phyloP scores from a whole-genome alignment of 164 flowering plant species.

The Cinnamomum micranthum region DNA sequence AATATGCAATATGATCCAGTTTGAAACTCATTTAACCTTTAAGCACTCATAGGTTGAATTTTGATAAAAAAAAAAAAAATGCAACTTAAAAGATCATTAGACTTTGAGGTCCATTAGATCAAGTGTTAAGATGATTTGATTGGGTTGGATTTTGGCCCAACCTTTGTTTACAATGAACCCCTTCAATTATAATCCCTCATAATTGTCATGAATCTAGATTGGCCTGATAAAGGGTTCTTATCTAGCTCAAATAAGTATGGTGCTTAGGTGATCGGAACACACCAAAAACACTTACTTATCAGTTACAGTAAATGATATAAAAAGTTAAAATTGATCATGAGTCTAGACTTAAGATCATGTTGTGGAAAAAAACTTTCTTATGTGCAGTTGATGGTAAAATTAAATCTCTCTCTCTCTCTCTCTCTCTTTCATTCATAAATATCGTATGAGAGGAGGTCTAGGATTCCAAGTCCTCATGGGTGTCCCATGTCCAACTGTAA shows the following conservation, averaged over 20 bases:
- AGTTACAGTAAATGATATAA: background rate
- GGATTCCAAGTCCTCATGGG: constrained; percentile 10
- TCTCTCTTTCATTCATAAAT: background rate
- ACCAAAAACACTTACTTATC: background rate
- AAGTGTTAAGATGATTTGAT: too few relatives aligned
- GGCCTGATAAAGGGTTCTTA: background rate
- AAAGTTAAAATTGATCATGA: background rate
- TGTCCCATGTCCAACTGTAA: background rate
- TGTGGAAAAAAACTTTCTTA: background rate
- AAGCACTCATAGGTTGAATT: too few relatives aligned
- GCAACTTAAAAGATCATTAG: too few relatives aligned
- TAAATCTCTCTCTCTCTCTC: background rate
- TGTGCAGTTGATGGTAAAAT: background rate
- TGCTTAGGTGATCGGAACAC: background rate
- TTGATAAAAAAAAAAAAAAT: too few relatives aligned
- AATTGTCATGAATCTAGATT: background rate
- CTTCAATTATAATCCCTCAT: background rate
- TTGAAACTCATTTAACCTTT: too few relatives aligned
- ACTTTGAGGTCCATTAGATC: too few relatives aligned
- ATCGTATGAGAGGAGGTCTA: background rate
- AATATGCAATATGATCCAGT: background rate
- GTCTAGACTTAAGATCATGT: background rate
- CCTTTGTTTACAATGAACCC: background rate
- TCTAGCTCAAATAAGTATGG: background rate
- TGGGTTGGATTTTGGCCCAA: background rate